Conservation (phyloP, 2,329 filamentous ascomycete species). For the Xylariaceae sp. region DNA sequence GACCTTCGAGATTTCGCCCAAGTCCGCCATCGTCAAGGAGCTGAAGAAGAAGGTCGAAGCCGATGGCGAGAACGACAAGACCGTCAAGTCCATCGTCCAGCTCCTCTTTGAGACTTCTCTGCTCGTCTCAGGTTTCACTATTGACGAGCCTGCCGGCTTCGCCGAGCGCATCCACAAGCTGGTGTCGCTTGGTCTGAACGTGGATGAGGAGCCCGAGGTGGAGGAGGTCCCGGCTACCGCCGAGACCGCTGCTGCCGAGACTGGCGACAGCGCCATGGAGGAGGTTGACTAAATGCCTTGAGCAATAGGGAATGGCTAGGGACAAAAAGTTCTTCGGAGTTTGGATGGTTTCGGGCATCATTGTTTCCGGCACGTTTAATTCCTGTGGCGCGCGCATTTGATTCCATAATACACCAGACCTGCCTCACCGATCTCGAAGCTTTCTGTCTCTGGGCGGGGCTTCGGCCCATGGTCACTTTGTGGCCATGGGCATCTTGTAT, state of each 20-base stretch:
- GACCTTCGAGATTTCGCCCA: constrained; percentile 99
- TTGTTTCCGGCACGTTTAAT: constrained; percentile 26
- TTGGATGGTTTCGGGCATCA: constrained; percentile 31
- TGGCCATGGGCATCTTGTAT: constrained; percentile 21
- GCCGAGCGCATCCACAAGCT: constrained; percentile 99
- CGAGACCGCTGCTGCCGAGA: constrained; percentile 53
- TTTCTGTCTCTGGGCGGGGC: constrained; percentile 5
- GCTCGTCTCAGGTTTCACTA: constrained; percentile 97
- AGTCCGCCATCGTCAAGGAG: constrained; percentile 96
- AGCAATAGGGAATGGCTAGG: constrained; percentile 24
- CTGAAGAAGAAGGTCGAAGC: constrained; percentile 98
- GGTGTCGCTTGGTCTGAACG: constrained; percentile 92
- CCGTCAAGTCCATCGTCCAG: constrained; percentile 98
- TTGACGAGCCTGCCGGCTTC: constrained; percentile 96
- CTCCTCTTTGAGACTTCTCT: constrained; percentile 98
- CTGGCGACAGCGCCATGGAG: constrained; percentile 96
- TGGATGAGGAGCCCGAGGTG: constrained; percentile 85
- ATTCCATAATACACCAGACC: constrained; percentile 25
- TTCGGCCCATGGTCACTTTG: constrained; percentile 10
- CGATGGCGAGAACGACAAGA: constrained; percentile 97
- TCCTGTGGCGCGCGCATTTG: constrained; percentile 20
- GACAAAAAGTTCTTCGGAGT: constrained; percentile 34
- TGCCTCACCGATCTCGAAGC: constrained; percentile 14
- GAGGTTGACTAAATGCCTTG: constrained; percentile 79
- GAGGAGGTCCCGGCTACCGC: constrained; percentile 47